Evolutionary conservation across 176 grass and related monocot species (phyloP).

Genomic region (Aegilops bicornis): DNA sequence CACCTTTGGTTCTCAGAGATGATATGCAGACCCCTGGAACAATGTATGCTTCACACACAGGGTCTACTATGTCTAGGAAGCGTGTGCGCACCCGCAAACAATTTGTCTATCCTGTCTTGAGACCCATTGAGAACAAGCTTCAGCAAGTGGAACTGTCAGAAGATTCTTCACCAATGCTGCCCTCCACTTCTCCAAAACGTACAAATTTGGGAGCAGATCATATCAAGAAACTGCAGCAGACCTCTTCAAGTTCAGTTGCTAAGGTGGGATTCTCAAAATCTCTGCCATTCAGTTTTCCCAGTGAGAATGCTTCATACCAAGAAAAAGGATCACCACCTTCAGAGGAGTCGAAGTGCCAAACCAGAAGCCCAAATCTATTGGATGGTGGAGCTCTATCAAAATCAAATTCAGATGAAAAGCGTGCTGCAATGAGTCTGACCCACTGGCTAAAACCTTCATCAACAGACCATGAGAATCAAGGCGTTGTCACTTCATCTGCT

Average conservation of each 20-base stretch:
- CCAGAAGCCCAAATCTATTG: not conserved
- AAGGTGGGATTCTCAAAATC: constrained; percentile 24
- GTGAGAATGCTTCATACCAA: constrained; percentile 15
- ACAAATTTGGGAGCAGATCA: constrained; percentile 13
- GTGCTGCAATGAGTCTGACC: constrained; percentile 41
- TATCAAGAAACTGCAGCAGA: constrained; percentile 17
- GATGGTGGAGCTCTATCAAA: constrained; percentile 24
- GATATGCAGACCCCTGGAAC: constrained; percentile 86
- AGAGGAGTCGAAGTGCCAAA: constrained; percentile 16
- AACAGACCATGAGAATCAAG: constrained; percentile 4
- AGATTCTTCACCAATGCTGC: not conserved
- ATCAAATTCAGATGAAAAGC: constrained; percentile 37
- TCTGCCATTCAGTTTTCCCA: not conserved
- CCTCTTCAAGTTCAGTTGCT: constrained; percentile 5
- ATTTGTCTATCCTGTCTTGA: constrained; percentile 59
- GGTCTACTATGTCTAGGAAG: constrained; percentile 42
- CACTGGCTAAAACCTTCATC: constrained; percentile 49
- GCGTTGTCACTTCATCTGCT: not conserved
- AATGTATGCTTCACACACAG: constrained; percentile 47
- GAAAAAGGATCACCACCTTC: constrained; percentile 25
- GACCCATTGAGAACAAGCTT: constrained; percentile 48
- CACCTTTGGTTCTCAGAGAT: constrained; percentile 55
- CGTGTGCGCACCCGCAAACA: constrained; percentile 41
- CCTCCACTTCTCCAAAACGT: not conserved
- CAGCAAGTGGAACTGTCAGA: not conserved